These are phyloP conservation scores for Diplodia scrobiculata DNA, from an alignment of 2,329 filamentous ascomycete genomes.

Conservation along the genomic window DNA sequence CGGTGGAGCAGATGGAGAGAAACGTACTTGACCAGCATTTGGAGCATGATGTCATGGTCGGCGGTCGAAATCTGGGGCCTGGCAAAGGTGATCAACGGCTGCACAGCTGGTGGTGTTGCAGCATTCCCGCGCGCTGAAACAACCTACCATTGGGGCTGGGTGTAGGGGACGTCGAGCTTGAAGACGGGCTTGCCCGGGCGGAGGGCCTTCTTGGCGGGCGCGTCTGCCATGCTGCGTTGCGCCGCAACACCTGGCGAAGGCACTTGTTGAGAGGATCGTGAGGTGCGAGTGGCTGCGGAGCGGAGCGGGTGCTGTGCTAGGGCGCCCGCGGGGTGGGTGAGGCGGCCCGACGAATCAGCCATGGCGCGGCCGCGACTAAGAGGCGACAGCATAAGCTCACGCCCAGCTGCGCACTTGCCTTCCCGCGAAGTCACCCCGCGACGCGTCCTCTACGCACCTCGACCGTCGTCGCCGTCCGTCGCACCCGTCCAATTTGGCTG, in stretches of 20 bases:
- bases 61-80: conserved; percentile 64
- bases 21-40: conserved; percentile 53
- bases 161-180: conserved; percentile 67
- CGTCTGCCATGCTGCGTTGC: conserved; percentile 9
- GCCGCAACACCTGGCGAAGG: background rate
- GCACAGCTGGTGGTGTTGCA: conserved; percentile 11
- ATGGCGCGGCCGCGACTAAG: background rate
- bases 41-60: conserved; percentile 66
- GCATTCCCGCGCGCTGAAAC: conserved; percentile 24
- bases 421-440: conserved; percentile 20
- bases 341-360: conserved; percentile 11
- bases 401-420: conserved; percentile 25
- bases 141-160: conserved; percentile 60
- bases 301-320: background rate
- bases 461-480: background rate
- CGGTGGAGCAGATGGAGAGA: background rate
- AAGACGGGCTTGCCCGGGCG: conserved; percentile 50
- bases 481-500: conserved; percentile 21
- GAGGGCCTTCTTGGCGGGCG: conserved; percentile 1
- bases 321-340: background rate
- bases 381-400: conserved; percentile 11
- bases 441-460: conserved; percentile 17
- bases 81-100: conserved; percentile 13
- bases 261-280: background rate
- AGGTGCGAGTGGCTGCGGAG: background rate